Base-by-base conservation (phyloP, 148 eudicot genomes). In the Cornus kousa region DNA sequence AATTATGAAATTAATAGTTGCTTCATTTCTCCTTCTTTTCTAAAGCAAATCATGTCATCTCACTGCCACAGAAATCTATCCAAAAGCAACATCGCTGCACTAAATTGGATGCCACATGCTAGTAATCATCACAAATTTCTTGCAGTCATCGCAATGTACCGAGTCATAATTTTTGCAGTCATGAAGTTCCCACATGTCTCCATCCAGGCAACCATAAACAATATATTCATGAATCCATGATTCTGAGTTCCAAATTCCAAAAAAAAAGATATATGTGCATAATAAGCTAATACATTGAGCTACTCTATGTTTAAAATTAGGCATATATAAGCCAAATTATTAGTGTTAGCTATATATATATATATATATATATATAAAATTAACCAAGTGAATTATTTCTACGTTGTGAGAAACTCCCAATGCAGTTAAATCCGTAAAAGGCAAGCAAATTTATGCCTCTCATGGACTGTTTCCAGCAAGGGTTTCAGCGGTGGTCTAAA, bases 361-460 rank as follows among this genome's bases (percentile, higher is more conserved):
- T 6, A 64, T 19, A 28, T 28, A 13, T 69, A 64, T 9, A 13
- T 35, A 75, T 6, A 64, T 19, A 28, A n/a, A n/a, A n/a, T n/a
- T 28, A 35, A 35, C 37, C 5, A 35, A 35, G 37, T 35, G 37
- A 35, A 35, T 35, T 35, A 2, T 35, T 35, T 35, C 37, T 35
- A 4, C 5, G 37, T 1, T 35, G 37, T 35, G 37, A 35, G 37
- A 35, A 35, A 35, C 39, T 28, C 4, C 48, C 64, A 23, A 35
- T 20, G 69, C 71, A 68, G 43, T 71, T 43, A 69, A 28, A 82
- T 78, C 69, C 75, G 4, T 23, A 67, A 37, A 74, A 69, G 43
- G 16, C 23, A 70, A 70, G 65, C 64, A 77, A 77, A 68, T 35
- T 35, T 35, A 28, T 28, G 28, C 28, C 28, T 28, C 28, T 28